Base-by-base conservation (phyloP, 306 rosid species). In the Rosa multiflora region DNA sequence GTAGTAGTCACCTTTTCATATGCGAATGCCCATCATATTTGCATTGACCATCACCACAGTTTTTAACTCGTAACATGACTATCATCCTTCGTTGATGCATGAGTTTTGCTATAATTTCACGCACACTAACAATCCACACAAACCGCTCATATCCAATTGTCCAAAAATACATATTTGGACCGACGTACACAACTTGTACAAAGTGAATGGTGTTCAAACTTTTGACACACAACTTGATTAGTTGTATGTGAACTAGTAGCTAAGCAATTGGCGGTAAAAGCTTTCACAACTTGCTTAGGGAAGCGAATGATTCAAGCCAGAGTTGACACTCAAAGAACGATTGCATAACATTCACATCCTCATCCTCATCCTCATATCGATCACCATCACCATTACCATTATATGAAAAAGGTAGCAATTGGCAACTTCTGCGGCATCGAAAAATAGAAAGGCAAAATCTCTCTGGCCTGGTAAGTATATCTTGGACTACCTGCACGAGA, bases 401-500 rank as follows among this genome's bases (percentile, higher is more conserved):
- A 75, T 17, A 32, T 1, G 63, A 32, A 40, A 74, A 70, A 70
- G 75, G 75, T 11, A 0, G 40, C 18, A 70, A 39, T 74, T 6
- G 18, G 49, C 52, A 37, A 73, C 40, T 8, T 52, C n/a, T 29
- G 32, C 8, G 14, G 77, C 52, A 5, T 39, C 20, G 18, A 44
- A 8, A 26, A 26, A 55, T 3, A 4, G 37, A 29, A 68, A 75
- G 66, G 52, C 29, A 29, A 56, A 44, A 64, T 51, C 44, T 51
- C 40, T 61, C 7, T 44, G 12, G 56, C 42, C 2, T 0, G 5
- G 23, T 20, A 5, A 18, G 26, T 0, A 58, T 21, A 53, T 18
- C 23, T 26, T 62, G 18, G 67, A 67, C 26, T 4, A 51, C 40
- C 20, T 17, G 77, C 51, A 53, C 58, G 61, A 84, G 75, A 81